These are phyloP conservation scores for Cladosporium austrohemisphaericum DNA, from an alignment of 2,329 filamentous ascomycete species.

Conservation along the genomic window DNA sequence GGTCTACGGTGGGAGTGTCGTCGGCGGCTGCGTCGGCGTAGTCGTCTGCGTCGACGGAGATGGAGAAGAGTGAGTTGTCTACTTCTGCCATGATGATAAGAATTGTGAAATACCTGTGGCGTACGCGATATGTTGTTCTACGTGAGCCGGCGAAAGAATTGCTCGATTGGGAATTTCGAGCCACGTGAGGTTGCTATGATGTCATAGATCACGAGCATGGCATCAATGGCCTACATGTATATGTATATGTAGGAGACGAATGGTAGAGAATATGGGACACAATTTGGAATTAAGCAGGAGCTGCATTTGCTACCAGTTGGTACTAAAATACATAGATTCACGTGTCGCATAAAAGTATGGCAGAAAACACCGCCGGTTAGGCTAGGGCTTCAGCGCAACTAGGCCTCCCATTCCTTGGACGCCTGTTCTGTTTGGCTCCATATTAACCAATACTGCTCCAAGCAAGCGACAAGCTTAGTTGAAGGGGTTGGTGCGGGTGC, in stretches of 20 bases:
- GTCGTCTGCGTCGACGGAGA: slow-evolving; percentile 32
- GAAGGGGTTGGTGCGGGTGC: slow-evolving; percentile 89
- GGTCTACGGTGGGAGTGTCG: slow-evolving; percentile 21
- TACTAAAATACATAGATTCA: slow-evolving; percentile 16
- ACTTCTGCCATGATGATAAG: slow-evolving; percentile 1
- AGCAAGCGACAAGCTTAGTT: slow-evolving; percentile 52
- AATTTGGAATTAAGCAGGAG: neutral
- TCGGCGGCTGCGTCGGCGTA: slow-evolving; percentile 32
- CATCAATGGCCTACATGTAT: too few species aligned
- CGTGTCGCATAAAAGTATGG: slow-evolving; percentile 9
- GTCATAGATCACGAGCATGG: neutral
- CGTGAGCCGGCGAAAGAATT: too few species aligned
- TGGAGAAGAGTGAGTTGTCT: slow-evolving; percentile 23
- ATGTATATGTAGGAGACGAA: too few species aligned
- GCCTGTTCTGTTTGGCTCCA: slow-evolving; percentile 12
- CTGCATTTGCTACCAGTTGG: slow-evolving; percentile 9
- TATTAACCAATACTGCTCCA: neutral
- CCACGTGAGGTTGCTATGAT: slow-evolving; percentile 8
- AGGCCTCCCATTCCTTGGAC: slow-evolving; percentile 4
- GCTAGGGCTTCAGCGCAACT: neutral
- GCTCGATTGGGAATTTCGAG: too few species aligned
- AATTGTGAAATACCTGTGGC: neutral
- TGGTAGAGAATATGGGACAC: neutral
- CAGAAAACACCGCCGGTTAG: neutral
- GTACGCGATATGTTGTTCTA: neutral